A percentile compares a stretch with the other conserved stretches of the same genome.
Evolutionary conservation across 2,329 filamentous ascomycete species (phyloP).

Genomic region (Fusarium sp.): DNA sequence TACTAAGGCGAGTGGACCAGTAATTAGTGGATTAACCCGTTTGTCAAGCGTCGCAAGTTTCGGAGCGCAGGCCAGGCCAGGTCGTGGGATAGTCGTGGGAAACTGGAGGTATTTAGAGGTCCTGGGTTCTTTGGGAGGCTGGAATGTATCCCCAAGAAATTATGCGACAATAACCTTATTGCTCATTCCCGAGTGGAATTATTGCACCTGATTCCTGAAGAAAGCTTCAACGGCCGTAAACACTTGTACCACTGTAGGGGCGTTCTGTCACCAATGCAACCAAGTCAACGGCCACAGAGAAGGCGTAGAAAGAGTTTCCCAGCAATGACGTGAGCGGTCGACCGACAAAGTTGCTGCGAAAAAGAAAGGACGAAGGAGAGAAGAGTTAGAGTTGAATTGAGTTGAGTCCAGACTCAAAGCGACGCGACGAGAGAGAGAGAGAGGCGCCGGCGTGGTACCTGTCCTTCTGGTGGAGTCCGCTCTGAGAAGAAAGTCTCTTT

Average conservation of each 20-base stretch:
- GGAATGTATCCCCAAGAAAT: constrained; percentile 44
- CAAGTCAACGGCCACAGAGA: constrained; percentile 32
- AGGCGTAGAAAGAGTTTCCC: constrained; percentile 21
- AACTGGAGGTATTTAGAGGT: constrained; percentile 28
- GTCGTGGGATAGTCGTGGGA: constrained; percentile 18
- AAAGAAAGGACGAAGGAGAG: constrained; percentile 14
- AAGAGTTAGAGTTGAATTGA: constrained; percentile 5
- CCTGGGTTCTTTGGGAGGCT: constrained; percentile 25
- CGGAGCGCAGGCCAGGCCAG: constrained; percentile 5
- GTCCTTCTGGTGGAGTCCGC: constrained; percentile 34
- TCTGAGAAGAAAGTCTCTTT: constrained; percentile 35
- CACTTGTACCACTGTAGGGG: constrained; percentile 16
- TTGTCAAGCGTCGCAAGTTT: constrained; percentile 35
- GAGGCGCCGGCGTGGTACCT: constrained; percentile 13
- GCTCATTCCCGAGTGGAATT: constrained; percentile 46
- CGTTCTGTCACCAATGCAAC: constrained; percentile 37
- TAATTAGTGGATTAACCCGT: constrained; percentile 42
- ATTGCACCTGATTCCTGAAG: constrained; percentile 9
- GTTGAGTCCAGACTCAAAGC: constrained; percentile 24
- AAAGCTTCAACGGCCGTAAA: constrained; percentile 33
- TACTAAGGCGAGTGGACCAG: constrained; percentile 23
- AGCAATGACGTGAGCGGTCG: constrained; percentile 24
- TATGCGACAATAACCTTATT: constrained; percentile 43
- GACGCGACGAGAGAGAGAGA: neutral
- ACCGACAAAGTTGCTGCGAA: constrained; percentile 4